Conservation (phyloP, 257 asterid genomes). For the Solanum chiquidenum region DNA sequence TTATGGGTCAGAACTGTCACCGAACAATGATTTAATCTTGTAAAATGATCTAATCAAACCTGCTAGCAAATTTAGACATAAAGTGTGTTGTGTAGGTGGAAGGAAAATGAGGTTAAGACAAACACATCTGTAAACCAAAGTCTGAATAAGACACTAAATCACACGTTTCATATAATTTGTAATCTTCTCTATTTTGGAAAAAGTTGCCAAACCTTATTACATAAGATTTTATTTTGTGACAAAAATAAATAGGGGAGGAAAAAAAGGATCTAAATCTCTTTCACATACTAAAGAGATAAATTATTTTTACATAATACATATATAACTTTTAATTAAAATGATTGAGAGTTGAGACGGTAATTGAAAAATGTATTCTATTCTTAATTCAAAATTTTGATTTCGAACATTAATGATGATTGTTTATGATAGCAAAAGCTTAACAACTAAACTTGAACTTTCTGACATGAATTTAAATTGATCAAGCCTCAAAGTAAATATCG, state of each 20-base stretch:
- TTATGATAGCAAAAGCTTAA: background rate
- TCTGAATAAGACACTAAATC: background rate
- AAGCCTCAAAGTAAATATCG: background rate
- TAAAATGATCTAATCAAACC: background rate
- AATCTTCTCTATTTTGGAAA: background rate
- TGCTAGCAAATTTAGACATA: background rate
- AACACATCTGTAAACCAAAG: background rate
- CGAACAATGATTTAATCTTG: background rate
- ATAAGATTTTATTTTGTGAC: background rate
- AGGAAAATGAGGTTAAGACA: background rate
- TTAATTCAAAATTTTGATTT: background rate
- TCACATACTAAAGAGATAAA: background rate
- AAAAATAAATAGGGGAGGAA: background rate
- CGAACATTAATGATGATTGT: background rate
- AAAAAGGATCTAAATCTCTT: background rate
- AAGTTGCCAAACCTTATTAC: background rate
- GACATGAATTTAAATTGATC: background rate
- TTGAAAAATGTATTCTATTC: background rate
- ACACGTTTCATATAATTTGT: background rate
- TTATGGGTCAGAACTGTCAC: no score
- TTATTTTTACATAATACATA: background rate
- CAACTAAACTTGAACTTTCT: background rate
- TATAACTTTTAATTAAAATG: background rate
- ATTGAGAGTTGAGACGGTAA: background rate
- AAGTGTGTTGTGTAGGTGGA: background rate